Base-by-base conservation (phyloP, 2,329 filamentous ascomycete species). In the Coleophoma crateriformis region DNA sequence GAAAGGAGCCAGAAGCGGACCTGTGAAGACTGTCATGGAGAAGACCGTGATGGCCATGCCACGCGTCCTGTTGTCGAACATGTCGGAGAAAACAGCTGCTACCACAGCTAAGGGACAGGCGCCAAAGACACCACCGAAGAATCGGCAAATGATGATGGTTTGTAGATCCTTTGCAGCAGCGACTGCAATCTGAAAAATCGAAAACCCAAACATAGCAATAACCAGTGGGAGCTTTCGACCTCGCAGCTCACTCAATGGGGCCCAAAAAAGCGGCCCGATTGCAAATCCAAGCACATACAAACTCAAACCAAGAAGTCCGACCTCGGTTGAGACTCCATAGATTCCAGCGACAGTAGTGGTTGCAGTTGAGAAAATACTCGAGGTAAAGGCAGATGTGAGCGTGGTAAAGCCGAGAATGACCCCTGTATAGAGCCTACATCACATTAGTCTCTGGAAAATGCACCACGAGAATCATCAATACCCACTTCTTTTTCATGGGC, bases 401-500 rank as follows among this genome's bases (percentile, higher is more conserved):
- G 87, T 90, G 13, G 85, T 88, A 61, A 83, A 90, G 14, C 83
- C 87, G 39, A 91, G 71, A 59, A 90, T 84, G 38, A 76, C 75
- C 17, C 82, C 80, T 0, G 84, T 88, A 4, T 79, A 59, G 37
- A 90, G 45, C 61, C 78, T 82, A 50, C 44, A 49, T 22, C 27
- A 27, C 6, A 27, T 27, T 27, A 27, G 27, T 27, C 27, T 2
- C 27, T 3, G 27, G 27, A 10, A 27, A 27, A 7, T 27, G 27
- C 27, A 27, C 27, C 3, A 27, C 27, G 27, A 27, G 6, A 27
- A 27, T 2, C 27, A 27, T 27, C 27, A 27, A 27, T 3, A 74
- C 77, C 62, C 67, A 81, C 82, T 95, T 96, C 73, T 88, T 91
- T 63, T 72, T 79, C 48, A 87, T 62, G 0, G 87, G 77, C 90